Conservation (phyloP, 2,329 filamentous ascomycete genomes). For the Cladosporium colombiae region DNA sequence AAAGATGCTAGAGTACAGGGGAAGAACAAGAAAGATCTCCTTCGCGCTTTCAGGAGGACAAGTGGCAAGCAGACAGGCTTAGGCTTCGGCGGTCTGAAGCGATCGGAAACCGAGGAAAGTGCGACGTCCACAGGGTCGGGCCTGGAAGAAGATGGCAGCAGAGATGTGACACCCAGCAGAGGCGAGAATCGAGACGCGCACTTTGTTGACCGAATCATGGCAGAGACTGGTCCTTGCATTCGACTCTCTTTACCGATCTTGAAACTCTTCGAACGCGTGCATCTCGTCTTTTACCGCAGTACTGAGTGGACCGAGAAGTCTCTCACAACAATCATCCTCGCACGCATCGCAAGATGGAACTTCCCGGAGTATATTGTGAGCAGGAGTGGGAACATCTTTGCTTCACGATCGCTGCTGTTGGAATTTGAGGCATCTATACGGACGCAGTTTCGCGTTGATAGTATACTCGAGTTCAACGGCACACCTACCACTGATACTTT, state of each 20-base stretch:
- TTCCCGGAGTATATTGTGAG: slow-evolving; percentile 91
- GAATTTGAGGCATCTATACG: slow-evolving; percentile 88
- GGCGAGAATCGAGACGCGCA: slow-evolving; percentile 68
- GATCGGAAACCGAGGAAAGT: slow-evolving; percentile 63
- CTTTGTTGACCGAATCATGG: slow-evolving; percentile 75
- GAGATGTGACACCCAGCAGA: slow-evolving; percentile 43
- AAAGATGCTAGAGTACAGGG: slow-evolving; percentile 86
- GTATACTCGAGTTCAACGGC: slow-evolving; percentile 76
- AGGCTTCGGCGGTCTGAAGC: slow-evolving; percentile 66
- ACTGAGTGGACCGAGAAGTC: slow-evolving; percentile 98
- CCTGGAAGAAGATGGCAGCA: slow-evolving; percentile 31
- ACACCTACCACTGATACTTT: slow-evolving; percentile 66
- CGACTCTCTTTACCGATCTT: slow-evolving; percentile 71
- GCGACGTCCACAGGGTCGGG: slow-evolving; percentile 47
- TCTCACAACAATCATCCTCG: slow-evolving; percentile 88
- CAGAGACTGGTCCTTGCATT: slow-evolving; percentile 78
- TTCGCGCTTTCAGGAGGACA: slow-evolving; percentile 70
- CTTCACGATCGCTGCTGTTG: slow-evolving; percentile 70
- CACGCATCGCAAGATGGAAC: slow-evolving; percentile 82
- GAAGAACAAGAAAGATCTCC: slow-evolving; percentile 80
- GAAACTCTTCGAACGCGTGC: slow-evolving; percentile 88
- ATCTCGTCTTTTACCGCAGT: slow-evolving; percentile 93
- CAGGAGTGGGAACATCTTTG: slow-evolving; percentile 84
- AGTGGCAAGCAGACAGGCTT: slow-evolving; percentile 76
- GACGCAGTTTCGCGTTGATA: slow-evolving; percentile 79